phyloP scores from a whole-genome alignment of 345 rosid genomes.

The Boechera stricta region DNA sequence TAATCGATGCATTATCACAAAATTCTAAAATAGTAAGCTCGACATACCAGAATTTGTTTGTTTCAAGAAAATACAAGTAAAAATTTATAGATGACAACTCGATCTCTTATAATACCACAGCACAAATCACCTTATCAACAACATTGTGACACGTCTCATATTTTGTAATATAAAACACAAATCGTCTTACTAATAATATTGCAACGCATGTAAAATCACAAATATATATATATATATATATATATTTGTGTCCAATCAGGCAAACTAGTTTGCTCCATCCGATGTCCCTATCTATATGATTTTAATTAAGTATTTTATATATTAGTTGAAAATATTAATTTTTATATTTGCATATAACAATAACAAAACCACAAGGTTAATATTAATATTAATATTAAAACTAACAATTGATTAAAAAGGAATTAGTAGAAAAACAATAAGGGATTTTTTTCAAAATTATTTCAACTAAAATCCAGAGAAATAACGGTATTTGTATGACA shows the following conservation, averaged over 20 bases:
- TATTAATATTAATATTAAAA: too few relatives aligned
- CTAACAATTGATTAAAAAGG: background rate
- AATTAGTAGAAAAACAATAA: background rate
- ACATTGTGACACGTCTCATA: background rate
- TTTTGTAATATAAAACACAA: background rate
- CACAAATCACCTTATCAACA: background rate
- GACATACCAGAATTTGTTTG: background rate
- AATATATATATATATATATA: background rate
- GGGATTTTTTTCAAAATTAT: background rate
- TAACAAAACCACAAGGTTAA: too few relatives aligned
- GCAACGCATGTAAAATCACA: background rate
- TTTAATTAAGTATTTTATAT: background rate
- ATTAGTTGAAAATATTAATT: background rate
- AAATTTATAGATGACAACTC: background rate
- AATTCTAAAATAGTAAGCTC: constrained; percentile 12
- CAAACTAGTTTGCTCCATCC: background rate
- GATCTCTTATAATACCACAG: too few relatives aligned
- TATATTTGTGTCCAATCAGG: background rate
- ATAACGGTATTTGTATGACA: background rate
- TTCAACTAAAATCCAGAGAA: background rate
- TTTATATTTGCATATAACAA: too few relatives aligned
- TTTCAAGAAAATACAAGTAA: background rate
- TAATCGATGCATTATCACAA: background rate
- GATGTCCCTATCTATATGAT: background rate
- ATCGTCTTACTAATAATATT: background rate